phyloP scores from a whole-genome alignment of 1,284 basidiomycete genomes.

The Mycosarcoma mackinlayi region DNA sequence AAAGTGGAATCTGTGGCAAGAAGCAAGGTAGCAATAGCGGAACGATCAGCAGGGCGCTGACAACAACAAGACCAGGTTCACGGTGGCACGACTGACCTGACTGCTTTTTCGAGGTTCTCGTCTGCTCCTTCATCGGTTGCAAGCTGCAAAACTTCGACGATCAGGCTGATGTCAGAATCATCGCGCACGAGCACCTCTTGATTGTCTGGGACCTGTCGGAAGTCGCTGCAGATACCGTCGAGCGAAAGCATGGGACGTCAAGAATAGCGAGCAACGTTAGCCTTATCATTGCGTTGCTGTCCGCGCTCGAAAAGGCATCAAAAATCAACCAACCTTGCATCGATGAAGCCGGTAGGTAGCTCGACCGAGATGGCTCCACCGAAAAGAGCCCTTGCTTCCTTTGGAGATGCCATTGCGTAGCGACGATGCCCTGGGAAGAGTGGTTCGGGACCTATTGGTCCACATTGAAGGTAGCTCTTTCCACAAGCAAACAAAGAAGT shows the following conservation, averaged over 20 bases:
- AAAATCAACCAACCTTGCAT: slow-evolving; percentile 81
- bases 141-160: slow-evolving; percentile 85
- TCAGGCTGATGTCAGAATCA: slow-evolving; percentile 78
- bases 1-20: slow-evolving; percentile 82
- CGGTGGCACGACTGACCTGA: slow-evolving; percentile 52
- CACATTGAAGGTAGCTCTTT: too few relatives aligned
- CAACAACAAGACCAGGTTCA: too few relatives aligned
- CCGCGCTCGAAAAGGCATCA: neutral
- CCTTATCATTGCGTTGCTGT: neutral
- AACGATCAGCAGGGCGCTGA: neutral
- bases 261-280: neutral
- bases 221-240: slow-evolving; percentile 72
- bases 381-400: slow-evolving; percentile 66
- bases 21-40: neutral
- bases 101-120: slow-evolving; percentile 69
- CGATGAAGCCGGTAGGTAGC: slow-evolving; percentile 76
- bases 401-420: slow-evolving; percentile 10
- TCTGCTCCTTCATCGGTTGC: slow-evolving; percentile 75
- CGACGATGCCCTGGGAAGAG: neutral
- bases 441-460: too few relatives aligned
- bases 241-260: neutral
- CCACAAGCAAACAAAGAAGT: neutral
- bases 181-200: slow-evolving; percentile 91
- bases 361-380: slow-evolving; percentile 81
- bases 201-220: slow-evolving; percentile 94